These are phyloP conservation scores for Skeletonema grethae DNA, from an alignment of 108 stramenopile species.

Conservation along the genomic window DNA sequence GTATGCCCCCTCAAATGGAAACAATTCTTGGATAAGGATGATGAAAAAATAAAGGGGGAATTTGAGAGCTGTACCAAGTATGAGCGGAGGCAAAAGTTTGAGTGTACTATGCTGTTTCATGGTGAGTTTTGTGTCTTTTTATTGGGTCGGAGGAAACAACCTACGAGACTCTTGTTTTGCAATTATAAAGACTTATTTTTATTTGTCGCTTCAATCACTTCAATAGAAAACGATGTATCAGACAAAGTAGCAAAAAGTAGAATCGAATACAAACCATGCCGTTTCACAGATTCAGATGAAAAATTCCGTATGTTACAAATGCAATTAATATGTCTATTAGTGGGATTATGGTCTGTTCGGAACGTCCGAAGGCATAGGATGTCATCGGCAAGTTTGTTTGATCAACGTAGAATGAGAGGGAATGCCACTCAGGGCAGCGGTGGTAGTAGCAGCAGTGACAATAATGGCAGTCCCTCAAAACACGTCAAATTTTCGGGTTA, in stretches of 20 bases:
- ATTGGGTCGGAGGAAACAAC: neutral
- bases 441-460: neutral
- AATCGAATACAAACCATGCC: conserved; percentile 39
- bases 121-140: conserved; percentile 15
- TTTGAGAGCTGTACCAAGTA: conserved; percentile 28
- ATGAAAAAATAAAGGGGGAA: conserved; percentile 33
- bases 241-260: conserved; percentile 24
- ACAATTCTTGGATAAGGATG: conserved; percentile 24
- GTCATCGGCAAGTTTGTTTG: conserved; percentile 43
- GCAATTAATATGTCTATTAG: conserved; percentile 38
- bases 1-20: conserved; percentile 25
- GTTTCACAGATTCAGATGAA: conserved; percentile 40
- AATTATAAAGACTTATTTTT: neutral
- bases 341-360: conserved; percentile 36
- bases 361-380: conserved; percentile 32
- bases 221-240: conserved; percentile 19
- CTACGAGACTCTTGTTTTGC: too few species aligned
- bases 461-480: conserved; percentile 1
- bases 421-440: conserved; percentile 9
- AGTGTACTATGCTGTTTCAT: conserved; percentile 29
- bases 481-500: conserved; percentile 24
- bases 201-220: neutral
- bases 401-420: conserved; percentile 30
- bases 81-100: conserved; percentile 36
- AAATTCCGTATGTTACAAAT: conserved; percentile 38